Conservation (phyloP, 2,329 filamentous ascomycete species). For the Exutisphaerella laricina region DNA sequence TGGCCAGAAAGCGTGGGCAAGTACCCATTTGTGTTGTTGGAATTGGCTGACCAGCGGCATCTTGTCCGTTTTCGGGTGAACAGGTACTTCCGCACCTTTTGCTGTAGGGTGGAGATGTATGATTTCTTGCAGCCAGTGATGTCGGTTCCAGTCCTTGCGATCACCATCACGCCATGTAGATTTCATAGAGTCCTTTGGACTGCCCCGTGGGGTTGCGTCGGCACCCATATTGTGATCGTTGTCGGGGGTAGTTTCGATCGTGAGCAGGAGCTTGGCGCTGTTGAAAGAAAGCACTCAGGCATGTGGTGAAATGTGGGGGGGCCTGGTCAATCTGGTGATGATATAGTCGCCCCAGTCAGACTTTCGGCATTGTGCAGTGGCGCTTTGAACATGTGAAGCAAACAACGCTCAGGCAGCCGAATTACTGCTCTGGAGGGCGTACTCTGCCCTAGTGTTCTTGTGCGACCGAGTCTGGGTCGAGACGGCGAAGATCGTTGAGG, state of each 20-base stretch:
- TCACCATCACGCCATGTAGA: slow-evolving; percentile 20
- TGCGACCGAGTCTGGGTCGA: background rate
- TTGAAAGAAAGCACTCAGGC: background rate
- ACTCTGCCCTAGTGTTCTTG: background rate
- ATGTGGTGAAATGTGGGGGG: too few species aligned
- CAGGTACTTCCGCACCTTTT: slow-evolving; percentile 32
- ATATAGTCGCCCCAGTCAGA: slow-evolving; percentile 5
- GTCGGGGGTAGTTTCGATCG: background rate
- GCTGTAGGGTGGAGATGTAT: slow-evolving; percentile 17
- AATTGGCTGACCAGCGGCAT: slow-evolving; percentile 38
- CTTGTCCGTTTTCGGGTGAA: slow-evolving; percentile 39
- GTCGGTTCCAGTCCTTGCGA: slow-evolving; percentile 12
- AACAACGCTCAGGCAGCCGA: slow-evolving; percentile 3
- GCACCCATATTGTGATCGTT: slow-evolving; percentile 3
- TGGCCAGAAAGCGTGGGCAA: slow-evolving; percentile 37
- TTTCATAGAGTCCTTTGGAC: slow-evolving; percentile 19
- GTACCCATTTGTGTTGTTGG: slow-evolving; percentile 38
- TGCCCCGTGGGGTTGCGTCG: too few species aligned
- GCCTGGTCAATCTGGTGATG: background rate
- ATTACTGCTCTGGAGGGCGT: background rate
- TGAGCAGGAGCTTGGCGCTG: background rate
- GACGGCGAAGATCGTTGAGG: background rate
- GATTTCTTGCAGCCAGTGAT: slow-evolving; percentile 17
- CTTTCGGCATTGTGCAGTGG: slow-evolving; percentile 2
- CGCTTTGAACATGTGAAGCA: slow-evolving; percentile 5